A percentile compares a stretch with the other conserved stretches of the same genome.
Conservation (phyloP, 306 rosid species). For the Ormosia emarginata region DNA sequence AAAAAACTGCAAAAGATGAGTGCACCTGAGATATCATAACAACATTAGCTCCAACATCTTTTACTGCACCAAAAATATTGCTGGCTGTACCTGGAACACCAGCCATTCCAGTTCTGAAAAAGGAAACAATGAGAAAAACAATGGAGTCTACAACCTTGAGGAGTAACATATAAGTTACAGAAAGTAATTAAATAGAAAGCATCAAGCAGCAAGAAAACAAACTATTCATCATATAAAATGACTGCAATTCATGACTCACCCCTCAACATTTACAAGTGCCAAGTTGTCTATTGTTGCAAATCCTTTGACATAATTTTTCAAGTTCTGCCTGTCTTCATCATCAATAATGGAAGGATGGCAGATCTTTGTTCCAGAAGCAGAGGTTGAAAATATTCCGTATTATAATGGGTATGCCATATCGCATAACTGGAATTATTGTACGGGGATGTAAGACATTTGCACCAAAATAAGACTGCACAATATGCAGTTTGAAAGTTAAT, state of each 20-base stretch:
- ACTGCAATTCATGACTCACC: conserved; percentile 57
- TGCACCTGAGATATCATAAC: conserved; percentile 98
- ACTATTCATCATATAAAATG: background rate
- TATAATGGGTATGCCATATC: conserved; percentile 76
- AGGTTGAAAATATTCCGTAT: conserved; percentile 93
- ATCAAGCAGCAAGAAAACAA: background rate
- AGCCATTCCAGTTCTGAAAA: conserved; percentile 95
- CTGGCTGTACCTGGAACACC: conserved; percentile 99
- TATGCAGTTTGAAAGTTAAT: conserved; percentile 29
- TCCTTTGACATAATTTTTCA: conserved; percentile 79
- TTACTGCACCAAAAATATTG: conserved; percentile 81
- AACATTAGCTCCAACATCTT: conserved; percentile 99
- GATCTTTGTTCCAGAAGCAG: conserved; percentile 88
- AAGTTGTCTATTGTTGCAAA: conserved; percentile 97
- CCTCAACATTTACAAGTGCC: conserved; percentile 96
- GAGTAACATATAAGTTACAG: background rate
- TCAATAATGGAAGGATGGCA: conserved; percentile 54
- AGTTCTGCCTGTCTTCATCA: conserved; percentile 46
- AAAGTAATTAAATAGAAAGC: conserved; percentile 1
- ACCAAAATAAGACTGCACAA: conserved; percentile 93
- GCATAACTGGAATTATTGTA: conserved; percentile 95
- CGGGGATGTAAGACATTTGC: conserved; percentile 99
- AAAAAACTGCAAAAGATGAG: conserved; percentile 15
- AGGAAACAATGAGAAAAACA: conserved; percentile 13
- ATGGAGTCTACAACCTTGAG: background rate